Evolutionary conservation across 495 filamentous ascomycete species (phyloP), one percentile per base, ranked within the genome.

Genomic region (Neurospora pannonica): DNA sequence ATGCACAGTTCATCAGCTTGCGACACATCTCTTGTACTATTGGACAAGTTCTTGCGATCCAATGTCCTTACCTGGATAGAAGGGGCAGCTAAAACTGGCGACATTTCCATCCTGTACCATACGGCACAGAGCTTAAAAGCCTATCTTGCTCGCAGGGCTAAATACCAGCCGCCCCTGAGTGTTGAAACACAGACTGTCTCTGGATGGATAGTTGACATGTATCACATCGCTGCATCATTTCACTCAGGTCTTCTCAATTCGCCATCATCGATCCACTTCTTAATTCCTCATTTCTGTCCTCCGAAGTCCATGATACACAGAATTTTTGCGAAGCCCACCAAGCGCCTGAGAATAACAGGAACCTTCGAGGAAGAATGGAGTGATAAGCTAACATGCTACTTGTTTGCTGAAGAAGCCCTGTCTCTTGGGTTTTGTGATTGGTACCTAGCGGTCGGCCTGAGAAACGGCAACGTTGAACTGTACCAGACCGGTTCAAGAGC

Each of bases 231-330:
- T 40, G 39, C 39, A 40, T 13, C 39, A 40, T 40, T 40, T 40
- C 39, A 40, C 39, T 40, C 72, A 3, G 54, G 19, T 28, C 60
- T 77, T 24, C 39, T 77, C 5, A 71, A 36, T 17, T 77, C 75
- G 6, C 75, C 75, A 8, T 38, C 54, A 1, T 75, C 73, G 7
- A 74, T 75, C 15, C 71, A 74, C 40, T 48, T 72, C 21, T 40
- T 72, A 7, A 48, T 75, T 38, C 75, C 75, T 37, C 17, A 74
- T 24, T 31, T 77, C 39, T 73, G 73, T 21, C 73, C 75, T 8
- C 70, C 43, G 4, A 37, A 70, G 3, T 77, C 75, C 15, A 77
- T 71, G 15, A 71, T 77, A 10, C 46, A 75, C 31, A 60, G 71
- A 7, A 11, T 48, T 1, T 75, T 75, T 38, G 42, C 71, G 3